phyloP scores from a whole-genome alignment of 345 rosid genomes.

The Dovyalis caffra region DNA sequence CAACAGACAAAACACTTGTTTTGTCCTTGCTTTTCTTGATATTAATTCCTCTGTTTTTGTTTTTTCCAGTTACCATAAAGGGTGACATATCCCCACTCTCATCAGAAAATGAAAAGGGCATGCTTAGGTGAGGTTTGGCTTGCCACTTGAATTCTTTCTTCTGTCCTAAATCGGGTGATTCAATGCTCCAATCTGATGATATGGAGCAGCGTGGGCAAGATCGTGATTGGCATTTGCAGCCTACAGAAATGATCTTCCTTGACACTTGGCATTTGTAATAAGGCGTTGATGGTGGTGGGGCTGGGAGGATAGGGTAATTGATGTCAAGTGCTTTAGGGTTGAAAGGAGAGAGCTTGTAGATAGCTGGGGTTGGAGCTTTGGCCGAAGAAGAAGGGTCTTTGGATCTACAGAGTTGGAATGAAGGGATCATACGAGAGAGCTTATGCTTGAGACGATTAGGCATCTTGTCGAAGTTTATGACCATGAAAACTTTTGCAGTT shows the following conservation, averaged over 20 bases:
- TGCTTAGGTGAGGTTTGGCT: neutral
- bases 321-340: constrained; percentile 24
- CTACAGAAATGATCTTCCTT: constrained; percentile 6
- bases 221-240: constrained; percentile 4
- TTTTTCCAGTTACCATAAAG: neutral
- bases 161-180: constrained; percentile 2
- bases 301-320: constrained; percentile 28
- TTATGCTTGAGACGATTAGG: constrained; percentile 43
- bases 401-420: constrained; percentile 48
- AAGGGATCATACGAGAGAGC: constrained; percentile 33
- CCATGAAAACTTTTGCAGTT: neutral
- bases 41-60: neutral
- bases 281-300: constrained; percentile 46
- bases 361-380: constrained; percentile 20
- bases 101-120: constrained; percentile 12
- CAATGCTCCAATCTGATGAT: constrained; percentile 14
- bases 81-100: constrained; percentile 1
- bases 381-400: constrained; percentile 14
- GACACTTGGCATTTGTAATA: constrained; percentile 8
- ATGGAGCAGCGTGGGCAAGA: neutral
- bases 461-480: constrained; percentile 15
- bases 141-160: neutral
- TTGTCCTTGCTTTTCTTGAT: neutral
- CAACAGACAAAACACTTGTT: constrained; percentile 4
- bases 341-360: constrained; percentile 22